These are phyloP conservation scores for Pseudocercospora cruenta DNA, from an alignment of 2,329 filamentous ascomycete genomes.

Conservation along the genomic window DNA sequence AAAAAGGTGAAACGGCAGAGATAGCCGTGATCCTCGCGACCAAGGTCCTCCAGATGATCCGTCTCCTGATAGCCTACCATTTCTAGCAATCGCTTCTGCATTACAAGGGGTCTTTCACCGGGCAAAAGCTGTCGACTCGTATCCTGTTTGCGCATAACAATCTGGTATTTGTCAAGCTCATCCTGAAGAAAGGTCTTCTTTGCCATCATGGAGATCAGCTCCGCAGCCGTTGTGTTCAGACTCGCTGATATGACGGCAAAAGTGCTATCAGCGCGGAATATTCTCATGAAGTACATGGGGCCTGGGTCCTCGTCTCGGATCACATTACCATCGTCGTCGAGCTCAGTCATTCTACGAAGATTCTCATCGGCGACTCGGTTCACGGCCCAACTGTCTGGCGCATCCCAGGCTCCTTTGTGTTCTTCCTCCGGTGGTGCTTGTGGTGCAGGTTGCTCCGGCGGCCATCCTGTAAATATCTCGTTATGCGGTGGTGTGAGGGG, in stretches of 20 bases:
- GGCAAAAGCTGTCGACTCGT: conserved; percentile 78
- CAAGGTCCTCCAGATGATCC: conserved; percentile 89
- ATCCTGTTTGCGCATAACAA: conserved; percentile 92
- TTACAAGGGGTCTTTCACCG: conserved; percentile 79
- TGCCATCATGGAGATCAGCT: conserved; percentile 86
- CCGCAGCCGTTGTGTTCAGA: conserved; percentile 80
- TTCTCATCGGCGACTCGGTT: conserved; percentile 71
- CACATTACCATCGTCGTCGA: conserved; percentile 70
- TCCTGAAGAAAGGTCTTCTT: conserved; percentile 94
- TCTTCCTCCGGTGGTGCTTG: conserved; percentile 18
- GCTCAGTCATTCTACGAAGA: conserved; percentile 60
- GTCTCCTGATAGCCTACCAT: conserved; percentile 87
- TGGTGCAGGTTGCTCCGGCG: conserved; percentile 37
- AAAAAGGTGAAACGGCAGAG: conserved; percentile 95
- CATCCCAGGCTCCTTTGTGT: conserved; percentile 73
- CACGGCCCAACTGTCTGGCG: conserved; percentile 95
- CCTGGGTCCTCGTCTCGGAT: conserved; percentile 71
- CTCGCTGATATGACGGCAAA: conserved; percentile 89
- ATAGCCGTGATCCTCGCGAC: conserved; percentile 96
- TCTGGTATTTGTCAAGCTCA: conserved; percentile 89
- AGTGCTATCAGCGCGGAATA: conserved; percentile 91
- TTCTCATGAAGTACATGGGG: conserved; percentile 84
- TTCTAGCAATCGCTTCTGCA: conserved; percentile 88
- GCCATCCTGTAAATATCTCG: conserved; percentile 55
- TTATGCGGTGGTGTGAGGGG: conserved; percentile 69